These are phyloP conservation scores for Odonthalia washingtoniensis DNA, from an alignment of 31 red algal genomes.

Conservation along the genomic window DNA sequence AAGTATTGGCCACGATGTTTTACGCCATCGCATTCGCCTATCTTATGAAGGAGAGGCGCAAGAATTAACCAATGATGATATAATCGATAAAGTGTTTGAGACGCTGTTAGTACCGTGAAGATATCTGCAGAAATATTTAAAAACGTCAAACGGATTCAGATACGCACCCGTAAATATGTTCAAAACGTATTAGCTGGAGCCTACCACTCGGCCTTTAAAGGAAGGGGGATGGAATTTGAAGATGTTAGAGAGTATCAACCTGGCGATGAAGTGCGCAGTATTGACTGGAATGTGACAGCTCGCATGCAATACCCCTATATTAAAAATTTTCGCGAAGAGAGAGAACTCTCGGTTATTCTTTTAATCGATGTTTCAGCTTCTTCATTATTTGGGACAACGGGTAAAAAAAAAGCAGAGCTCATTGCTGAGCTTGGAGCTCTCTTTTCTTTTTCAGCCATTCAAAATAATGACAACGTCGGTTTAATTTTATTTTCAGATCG, in stretches of 20 bases:
- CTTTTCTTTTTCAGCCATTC: conserved; percentile 12
- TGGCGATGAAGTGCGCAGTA: conserved; percentile 29
- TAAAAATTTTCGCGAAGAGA: conserved; percentile 29
- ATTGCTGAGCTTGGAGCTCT: conserved; percentile 15
- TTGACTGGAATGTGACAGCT: conserved; percentile 47
- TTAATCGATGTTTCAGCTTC: conserved; percentile 22
- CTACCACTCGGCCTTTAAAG: conserved; percentile 41
- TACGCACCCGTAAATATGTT: neutral
- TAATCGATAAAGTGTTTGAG: conserved; percentile 17
- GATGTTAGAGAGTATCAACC: conserved; percentile 27
- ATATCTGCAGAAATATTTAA: conserved; percentile 7
- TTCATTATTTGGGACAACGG: conserved; percentile 14
- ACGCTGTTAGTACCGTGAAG: conserved; percentile 5
- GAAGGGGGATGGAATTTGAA: conserved; percentile 40
- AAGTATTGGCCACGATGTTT: neutral
- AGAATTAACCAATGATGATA: conserved; percentile 20
- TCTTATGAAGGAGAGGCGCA: conserved; percentile 26
- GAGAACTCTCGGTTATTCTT: conserved; percentile 25
- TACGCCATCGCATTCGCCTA: conserved; percentile 36
- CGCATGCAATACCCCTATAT: conserved; percentile 18
- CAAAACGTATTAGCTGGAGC: conserved; percentile 1
- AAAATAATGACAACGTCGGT: conserved; percentile 37
- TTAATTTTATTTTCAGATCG: conserved; percentile 16
- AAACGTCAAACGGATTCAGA: conserved; percentile 12
- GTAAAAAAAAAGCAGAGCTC: conserved; percentile 8